Evolutionary conservation across 73 alveolate species (phyloP), one percentile per base, ranked within the genome.

Genomic region (Blepharisma stoltei): DNA sequence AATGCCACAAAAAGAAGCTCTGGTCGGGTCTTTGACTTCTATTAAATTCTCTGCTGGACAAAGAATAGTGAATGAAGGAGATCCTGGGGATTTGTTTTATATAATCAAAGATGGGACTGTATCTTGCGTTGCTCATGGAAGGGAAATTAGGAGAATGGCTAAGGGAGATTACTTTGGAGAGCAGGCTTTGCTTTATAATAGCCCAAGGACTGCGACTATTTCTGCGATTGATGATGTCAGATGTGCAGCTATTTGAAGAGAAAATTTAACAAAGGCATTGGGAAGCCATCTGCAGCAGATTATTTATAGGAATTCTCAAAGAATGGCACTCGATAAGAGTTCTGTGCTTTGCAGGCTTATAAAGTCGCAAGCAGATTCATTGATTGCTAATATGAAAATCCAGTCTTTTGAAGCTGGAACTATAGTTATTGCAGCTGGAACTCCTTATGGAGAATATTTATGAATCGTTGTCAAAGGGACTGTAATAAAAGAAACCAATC

Each of bases 11-110:
- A 60, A 60, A 4, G 76, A 60, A 60, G 41, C 76, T 25, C 4
- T 60, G 41, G 76, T 37, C 5, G 21, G 21, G 1, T n/a, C 76
- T 60, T 60, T 60, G 14, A 21, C 49, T 60, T 11, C 76, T 60
- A 9, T 11, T 11, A 21, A 84, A 53, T 69, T 70, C 49, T 54
- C 44, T 1, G 86, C 78, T 55, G 90, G 84, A 38, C 55, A 83
- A 47, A 65, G 67, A 71, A 89, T 90, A 37, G 79, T 90, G 18
- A 88, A 87, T 50, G 89, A 90, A 81, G 97, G 95, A 80, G 95
- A 90, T 66, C 86, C 88, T 82, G 97, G 94, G 27, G 87, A 87
- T 69, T 81, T 86, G 14, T 88, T 87, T 85, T 90, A 76, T 69
- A 84, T 90, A 47, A 78, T 90, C 37, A 89, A 88, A 85, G 81